Evolutionary conservation across 148 eudicot genomes (phyloP).

Genomic region (Amaranthus palmeri): DNA sequence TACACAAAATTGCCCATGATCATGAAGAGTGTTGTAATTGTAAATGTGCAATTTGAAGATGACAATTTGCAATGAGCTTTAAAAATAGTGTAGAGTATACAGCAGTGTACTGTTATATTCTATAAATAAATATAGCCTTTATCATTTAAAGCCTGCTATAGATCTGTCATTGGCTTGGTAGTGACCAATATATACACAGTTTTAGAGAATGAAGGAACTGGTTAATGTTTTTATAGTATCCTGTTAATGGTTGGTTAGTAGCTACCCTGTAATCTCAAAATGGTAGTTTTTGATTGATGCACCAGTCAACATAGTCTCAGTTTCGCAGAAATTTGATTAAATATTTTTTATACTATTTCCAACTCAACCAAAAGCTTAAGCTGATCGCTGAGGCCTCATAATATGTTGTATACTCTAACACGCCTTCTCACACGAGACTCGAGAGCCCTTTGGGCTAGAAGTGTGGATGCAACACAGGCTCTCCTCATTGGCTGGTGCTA

Average conservation of each 20-base stretch:
- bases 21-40: background rate
- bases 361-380: no score
- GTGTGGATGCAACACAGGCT: no score
- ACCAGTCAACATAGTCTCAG: conserved; percentile 3
- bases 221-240: background rate
- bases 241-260: background rate
- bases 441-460: no score
- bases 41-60: background rate
- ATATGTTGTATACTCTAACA: no score
- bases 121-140: background rate
- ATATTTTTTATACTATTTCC: background rate
- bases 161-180: background rate
- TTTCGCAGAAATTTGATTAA: background rate
- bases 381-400: no score
- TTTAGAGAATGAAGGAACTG: conserved; percentile 1
- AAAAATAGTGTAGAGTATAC: background rate
- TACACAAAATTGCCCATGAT: background rate
- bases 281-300: background rate
- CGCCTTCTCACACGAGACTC: no score
- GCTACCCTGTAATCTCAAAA: background rate
- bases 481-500: no score
- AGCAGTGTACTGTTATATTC: background rate
- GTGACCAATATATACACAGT: background rate
- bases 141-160: conserved; percentile 2
- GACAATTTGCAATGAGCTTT: background rate